These are phyloP conservation scores for Ustilago hordei DNA, from an alignment of 1,284 basidiomycete genomes.

Conservation along the genomic window DNA sequence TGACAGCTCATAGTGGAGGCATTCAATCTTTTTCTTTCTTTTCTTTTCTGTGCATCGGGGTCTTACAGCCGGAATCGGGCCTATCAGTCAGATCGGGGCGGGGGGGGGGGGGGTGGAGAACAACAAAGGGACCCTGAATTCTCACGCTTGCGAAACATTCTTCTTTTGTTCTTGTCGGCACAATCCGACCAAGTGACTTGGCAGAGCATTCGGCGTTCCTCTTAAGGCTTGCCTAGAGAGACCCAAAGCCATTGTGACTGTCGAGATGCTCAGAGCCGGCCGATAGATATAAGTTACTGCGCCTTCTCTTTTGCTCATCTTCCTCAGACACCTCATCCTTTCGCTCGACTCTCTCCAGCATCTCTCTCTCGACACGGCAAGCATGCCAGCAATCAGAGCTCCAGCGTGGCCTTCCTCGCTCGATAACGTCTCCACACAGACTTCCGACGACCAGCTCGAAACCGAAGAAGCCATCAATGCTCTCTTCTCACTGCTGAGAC, in stretches of 20 bases:
- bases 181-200: background rate
- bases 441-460: slow-evolving; percentile 61
- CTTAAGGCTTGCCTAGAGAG: background rate
- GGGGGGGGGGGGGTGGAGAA: too few species aligned
- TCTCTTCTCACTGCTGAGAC: slow-evolving; percentile 44
- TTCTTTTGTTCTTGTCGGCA: slow-evolving; percentile 7
- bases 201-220: background rate
- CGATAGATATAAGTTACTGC: background rate
- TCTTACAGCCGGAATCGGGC: background rate
- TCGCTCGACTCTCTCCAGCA: background rate
- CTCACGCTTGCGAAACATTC: background rate
- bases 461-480: slow-evolving; percentile 59
- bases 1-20: slow-evolving; percentile 22
- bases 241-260: background rate
- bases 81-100: background rate
- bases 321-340: background rate
- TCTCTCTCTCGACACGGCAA: background rate
- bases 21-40: background rate
- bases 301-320: background rate
- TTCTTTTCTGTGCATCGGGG: background rate
- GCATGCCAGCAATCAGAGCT: slow-evolving; percentile 40
- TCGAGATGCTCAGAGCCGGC: background rate
- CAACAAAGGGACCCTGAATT: slow-evolving; percentile 15
- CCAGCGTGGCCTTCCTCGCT: slow-evolving; percentile 55
- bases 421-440: slow-evolving; percentile 54